Percentiles rank a stretch among this genome's conserved stretches.
Evolutionary conservation across 176 grass and related monocot species (phyloP).

Genomic region (Eremochloa ophiuroides): DNA sequence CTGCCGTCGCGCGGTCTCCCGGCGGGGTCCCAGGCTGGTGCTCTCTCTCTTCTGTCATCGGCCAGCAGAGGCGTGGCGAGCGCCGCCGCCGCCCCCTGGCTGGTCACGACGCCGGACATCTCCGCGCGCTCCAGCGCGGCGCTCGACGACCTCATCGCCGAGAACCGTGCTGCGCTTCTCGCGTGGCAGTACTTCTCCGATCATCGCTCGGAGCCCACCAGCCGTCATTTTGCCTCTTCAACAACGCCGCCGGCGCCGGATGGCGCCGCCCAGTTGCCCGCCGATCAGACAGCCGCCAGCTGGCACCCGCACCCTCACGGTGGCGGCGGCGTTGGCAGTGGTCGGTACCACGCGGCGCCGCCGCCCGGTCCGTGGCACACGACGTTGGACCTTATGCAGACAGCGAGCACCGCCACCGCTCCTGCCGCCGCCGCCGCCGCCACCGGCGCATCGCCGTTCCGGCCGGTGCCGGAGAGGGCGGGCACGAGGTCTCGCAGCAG

Average conservation of each 20-base stretch:
- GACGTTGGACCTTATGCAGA: slow-evolving; percentile 87
- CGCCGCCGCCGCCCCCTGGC: slow-evolving; percentile 25
- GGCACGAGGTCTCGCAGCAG: not conserved
- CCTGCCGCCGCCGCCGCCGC: not conserved
- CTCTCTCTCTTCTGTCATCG: slow-evolving; percentile 94
- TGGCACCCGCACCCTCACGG: slow-evolving; percentile 14
- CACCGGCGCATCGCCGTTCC: slow-evolving; percentile 7
- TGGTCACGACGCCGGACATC: slow-evolving; percentile 39
- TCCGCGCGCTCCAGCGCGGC: slow-evolving; percentile 61
- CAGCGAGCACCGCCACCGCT: not conserved
- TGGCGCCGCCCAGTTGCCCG: too few relatives aligned
- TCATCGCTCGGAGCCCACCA: slow-evolving; percentile 22
- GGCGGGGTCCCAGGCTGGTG: slow-evolving; percentile 40
- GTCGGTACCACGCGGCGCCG: not conserved
- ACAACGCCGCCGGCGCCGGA: too few relatives aligned
- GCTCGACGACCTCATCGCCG: slow-evolving; percentile 74
- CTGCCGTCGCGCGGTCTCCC: slow-evolving; percentile 11
- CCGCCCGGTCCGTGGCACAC: slow-evolving; percentile 25
- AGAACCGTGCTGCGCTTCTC: slow-evolving; percentile 77
- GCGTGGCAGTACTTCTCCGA: slow-evolving; percentile 53
- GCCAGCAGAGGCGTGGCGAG: slow-evolving; percentile 9
- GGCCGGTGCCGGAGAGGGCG: slow-evolving; percentile 25
- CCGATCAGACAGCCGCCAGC: not conserved
- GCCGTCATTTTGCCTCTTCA: not conserved
- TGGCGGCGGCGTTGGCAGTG: not conserved